Conservation (phyloP, 2,329 filamentous ascomycete genomes). For the Pseudocercospora fuligena region DNA sequence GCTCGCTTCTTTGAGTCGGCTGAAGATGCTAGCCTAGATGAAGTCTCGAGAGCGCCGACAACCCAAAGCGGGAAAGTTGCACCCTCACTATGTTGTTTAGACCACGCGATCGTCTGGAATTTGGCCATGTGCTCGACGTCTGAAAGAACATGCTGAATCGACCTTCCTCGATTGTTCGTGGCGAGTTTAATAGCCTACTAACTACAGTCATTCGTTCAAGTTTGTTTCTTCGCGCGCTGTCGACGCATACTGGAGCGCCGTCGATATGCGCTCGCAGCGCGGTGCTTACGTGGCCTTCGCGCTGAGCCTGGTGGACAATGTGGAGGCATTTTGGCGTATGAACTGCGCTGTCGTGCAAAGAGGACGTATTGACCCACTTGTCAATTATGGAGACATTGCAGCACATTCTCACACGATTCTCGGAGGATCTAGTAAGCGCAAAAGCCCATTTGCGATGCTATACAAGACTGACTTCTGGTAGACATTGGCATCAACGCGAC, state of each 20-base stretch:
- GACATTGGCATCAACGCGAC: conserved; percentile 68
- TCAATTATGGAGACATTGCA: conserved; percentile 40
- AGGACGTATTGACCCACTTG: conserved; percentile 44
- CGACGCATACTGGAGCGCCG: neutral
- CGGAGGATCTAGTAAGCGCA: conserved; percentile 39
- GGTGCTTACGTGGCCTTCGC: conserved; percentile 11
- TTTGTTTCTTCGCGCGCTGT: neutral
- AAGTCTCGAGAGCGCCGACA: neutral
- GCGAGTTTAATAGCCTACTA: neutral
- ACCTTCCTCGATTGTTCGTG: neutral
- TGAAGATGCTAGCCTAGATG: neutral
- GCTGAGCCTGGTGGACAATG: conserved; percentile 23
- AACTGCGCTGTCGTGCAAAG: conserved; percentile 42
- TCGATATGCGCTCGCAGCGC: conserved; percentile 22
- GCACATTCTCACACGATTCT: conserved; percentile 42
- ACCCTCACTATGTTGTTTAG: conserved; percentile 17
- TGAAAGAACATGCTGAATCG: conserved; percentile 7
- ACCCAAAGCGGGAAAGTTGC: neutral
- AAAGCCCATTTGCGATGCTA: neutral
- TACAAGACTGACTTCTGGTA: conserved; percentile 8
- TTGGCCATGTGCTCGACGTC: conserved; percentile 1
- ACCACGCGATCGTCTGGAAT: conserved; percentile 21
- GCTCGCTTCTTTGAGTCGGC: conserved; percentile 9
- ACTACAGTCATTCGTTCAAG: conserved; percentile 5
- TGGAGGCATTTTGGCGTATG: conserved; percentile 44